Evolutionary conservation across 179 eudicot species (phyloP), one percentile per base, ranked within the genome.

Genomic region (Drosera spatulata): DNA sequence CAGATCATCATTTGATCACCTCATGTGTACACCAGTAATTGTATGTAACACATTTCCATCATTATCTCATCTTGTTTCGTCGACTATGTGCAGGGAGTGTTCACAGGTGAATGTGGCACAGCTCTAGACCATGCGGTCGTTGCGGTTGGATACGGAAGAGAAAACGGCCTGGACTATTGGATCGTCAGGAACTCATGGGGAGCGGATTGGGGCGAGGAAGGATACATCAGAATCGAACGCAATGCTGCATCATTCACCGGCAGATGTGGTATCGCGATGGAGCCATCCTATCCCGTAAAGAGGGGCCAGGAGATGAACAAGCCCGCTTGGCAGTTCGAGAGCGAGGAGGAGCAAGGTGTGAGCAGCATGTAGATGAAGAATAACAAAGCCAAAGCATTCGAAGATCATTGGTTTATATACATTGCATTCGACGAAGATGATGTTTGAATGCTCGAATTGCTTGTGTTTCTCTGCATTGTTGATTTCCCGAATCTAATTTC

Each of bases 111-210:
- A 40, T 87, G 97, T 58, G 95, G 95, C 44, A 74, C 82, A 11
- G 56, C 65, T 2, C 59, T 85, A 46, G 94, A 87, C 75, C 97
- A 90, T 14, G 95, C 86, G 0, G 97, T 87, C 46, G 93, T 79
- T 15, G 97, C 70, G 0, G 95, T 90, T 6, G 97, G 95, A 8
- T 90, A 90, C 5, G 93, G 97, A 1, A 62, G 82, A 5, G 88
- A 79, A 52, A 67, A 81, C 0, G 90, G 90, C 2, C 12, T 56
- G 12, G 93, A 83, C 48, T 91, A 85, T 43, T 87, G 94, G 96
- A 80, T 80, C 2, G 96, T 91, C 15, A 81, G 91, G 84, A 91
- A 91, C 66, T 91, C 97, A 7, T 91, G 94, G 97, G 96, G 97
- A 4, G 50, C 59, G 0, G 41, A 55, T 2, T 91, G 97, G 97